Evolutionary conservation across 192 early-diverging fungal species (phyloP), one percentile per base, ranked within the genome.

Genomic region (Podochytrium sp.): DNA sequence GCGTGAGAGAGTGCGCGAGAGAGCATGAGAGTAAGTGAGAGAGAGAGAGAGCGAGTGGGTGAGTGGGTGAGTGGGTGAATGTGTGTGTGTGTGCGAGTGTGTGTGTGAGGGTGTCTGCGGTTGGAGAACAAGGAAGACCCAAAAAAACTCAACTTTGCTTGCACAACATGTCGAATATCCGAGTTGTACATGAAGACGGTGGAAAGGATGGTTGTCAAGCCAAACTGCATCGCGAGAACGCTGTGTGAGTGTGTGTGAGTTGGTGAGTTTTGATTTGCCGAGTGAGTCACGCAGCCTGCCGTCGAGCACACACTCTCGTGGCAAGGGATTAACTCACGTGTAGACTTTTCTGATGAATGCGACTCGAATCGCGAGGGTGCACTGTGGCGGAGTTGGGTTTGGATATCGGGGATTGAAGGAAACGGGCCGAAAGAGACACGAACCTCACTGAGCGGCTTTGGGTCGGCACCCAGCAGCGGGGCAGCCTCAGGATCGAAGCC

Each of bases 181-280:
- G 67, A 69, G 43, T 85, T 83, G 62, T 86, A 84, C 76, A 91
- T 87, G 65, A 91, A 82, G 35, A 89, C 63, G 6, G 76, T 81
- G 14, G 84, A 85, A 47, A 89, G 78, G 18, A 81, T 71, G 32
- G 86, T 82, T 3, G 90, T 89, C 14, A 80, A 77, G 4, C 87
- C 75, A 18, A 93, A 64, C 78, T 93, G 91, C 10, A 80, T 79
- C 6, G 85, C 81, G 2, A 93, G 81, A 39, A 93, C 91, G 27
- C 43, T 47, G 43, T 7, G 43, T 47, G 43, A n/a, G n/a, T n/a
- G n/a, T n/a, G 43, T 12, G 43, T 47, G 43, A 47, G 43, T 7
- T 47, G 43, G 43, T 20, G n/a, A 47, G 43, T 47, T 7, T 12
- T 20, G 43, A 20, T 47, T 7, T 7, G 7, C 7, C 20, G 43